Base-by-base conservation (phyloP, 2,329 filamentous ascomycete species). In the Elsinoe australis region DNA sequence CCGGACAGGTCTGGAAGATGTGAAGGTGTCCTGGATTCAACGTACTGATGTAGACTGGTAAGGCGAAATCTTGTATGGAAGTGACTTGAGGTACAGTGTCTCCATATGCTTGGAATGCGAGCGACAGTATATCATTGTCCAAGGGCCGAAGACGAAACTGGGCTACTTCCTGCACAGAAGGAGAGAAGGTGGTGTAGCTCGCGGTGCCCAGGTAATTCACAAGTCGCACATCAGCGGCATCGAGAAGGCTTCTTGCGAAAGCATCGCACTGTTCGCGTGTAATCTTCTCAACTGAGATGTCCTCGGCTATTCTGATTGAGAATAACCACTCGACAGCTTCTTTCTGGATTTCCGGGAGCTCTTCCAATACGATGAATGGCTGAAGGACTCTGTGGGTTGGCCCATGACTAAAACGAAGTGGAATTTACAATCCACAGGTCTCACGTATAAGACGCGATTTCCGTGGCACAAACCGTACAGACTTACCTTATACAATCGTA, bases 181-280 rank as follows among this genome's bases (percentile, higher is more conserved):
- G 26, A 5, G 39, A 45, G 15, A 31, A 29, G 5, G 17, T 18
- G 21, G 39, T 45, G 17, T 45, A 31, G 17, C 39, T 45, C 4
- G 39, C 39, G 5, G 39, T 45, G 12, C 39, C 39, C 32, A 29
- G 39, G 15, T 19, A 45, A 14, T 15, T 45, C n/a, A 45, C 39
- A 7, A 26, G 39, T n/a, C 21, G 15, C 10, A 45, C 32, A 21
- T 45, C 39, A n/a, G 26, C 26, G 19, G 39, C 32, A 10, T 26
- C 39, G n/a, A 45, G 39, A 8, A 45, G 15, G 6, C 8, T 18
- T 31, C 26, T 45, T 3, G 39, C 39, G n/a, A 14, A 33, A 8
- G 29, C 12, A 14, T 31, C 29, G n/a, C 39, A 45, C 6, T 39
- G 19, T 26, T 19, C 35, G 24, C 21, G 19, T 5, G 35, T 39